These are phyloP conservation scores for Crataegus laevigata DNA, from an alignment of 306 rosid species.

Conservation along the genomic window DNA sequence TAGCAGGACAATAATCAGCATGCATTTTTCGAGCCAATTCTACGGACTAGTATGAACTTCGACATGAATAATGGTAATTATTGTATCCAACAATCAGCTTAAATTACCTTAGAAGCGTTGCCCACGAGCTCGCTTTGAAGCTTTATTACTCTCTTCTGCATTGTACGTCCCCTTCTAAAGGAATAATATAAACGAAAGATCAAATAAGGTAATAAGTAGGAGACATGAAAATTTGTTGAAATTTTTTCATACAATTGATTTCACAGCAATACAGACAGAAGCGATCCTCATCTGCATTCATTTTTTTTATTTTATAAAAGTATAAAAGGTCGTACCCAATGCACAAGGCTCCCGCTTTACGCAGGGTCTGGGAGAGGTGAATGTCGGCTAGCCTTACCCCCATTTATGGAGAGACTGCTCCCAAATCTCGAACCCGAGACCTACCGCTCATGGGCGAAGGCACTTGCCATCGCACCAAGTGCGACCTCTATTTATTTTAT, in stretches of 20 bases:
- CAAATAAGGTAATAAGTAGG: not conserved
- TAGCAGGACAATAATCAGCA: not conserved
- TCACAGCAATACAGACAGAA: not conserved
- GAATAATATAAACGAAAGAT: not conserved
- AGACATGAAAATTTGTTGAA: not conserved
- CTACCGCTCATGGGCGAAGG: too few relatives aligned
- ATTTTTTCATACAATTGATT: not conserved
- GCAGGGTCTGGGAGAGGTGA: too few relatives aligned
- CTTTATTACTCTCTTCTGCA: slow-evolving; percentile 49
- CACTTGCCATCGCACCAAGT: too few relatives aligned
- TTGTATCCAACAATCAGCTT: not conserved
- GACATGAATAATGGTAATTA: not conserved
- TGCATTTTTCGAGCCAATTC: not conserved
- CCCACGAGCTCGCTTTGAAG: slow-evolving; percentile 75
- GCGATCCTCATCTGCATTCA: not conserved
- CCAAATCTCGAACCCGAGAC: too few relatives aligned
- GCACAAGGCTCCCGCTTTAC: too few relatives aligned
- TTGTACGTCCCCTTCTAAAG: slow-evolving; percentile 64
- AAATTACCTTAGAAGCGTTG: slow-evolving; percentile 78
- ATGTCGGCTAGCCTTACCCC: too few relatives aligned
- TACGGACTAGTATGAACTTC: not conserved
- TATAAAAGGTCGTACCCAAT: too few relatives aligned
- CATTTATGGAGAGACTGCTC: too few relatives aligned
- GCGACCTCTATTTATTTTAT: too few relatives aligned
- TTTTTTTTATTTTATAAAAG: not conserved